Conservation (phyloP, 805 yeast species). For the Blastobotrys chiropterorum region DNA sequence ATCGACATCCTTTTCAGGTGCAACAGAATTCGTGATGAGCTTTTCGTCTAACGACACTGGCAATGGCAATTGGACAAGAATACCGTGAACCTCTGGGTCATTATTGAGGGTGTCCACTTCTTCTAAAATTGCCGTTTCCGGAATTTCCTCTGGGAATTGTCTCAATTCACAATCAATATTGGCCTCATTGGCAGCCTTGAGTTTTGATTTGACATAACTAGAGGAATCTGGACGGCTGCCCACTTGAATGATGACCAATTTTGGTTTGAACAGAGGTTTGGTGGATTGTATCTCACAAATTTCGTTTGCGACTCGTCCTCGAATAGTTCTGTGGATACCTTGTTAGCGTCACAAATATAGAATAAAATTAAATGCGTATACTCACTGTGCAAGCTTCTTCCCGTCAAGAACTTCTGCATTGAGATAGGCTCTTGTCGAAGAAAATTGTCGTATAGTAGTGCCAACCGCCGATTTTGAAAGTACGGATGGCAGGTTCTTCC, state of each 20-base stretch:
- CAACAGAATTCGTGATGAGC: constrained; percentile 72
- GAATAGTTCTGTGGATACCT: constrained; percentile 37
- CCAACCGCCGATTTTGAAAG: not conserved
- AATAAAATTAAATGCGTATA: not conserved
- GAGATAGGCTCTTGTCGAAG: constrained; percentile 1
- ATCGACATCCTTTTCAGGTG: constrained; percentile 83
- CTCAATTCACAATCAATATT: constrained; percentile 62
- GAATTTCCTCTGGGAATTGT: constrained; percentile 55
- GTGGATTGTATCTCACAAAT: constrained; percentile 16
- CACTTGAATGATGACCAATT: constrained; percentile 79
- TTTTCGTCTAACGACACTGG: constrained; percentile 79
- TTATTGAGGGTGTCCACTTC: constrained; percentile 60
- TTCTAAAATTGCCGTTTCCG: constrained; percentile 52
- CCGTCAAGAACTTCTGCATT: constrained; percentile 46
- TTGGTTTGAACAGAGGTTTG: constrained; percentile 48
- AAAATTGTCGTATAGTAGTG: not conserved
- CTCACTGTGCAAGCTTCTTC: constrained; percentile 44
- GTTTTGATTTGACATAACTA: constrained; percentile 86
- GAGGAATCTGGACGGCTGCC: constrained; percentile 87
- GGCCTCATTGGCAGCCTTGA: constrained; percentile 83
- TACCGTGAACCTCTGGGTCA: constrained; percentile 76
- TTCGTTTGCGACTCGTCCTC: constrained; percentile 18
- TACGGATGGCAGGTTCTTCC: not conserved
- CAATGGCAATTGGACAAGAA: constrained; percentile 84
- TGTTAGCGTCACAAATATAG: constrained; percentile 39